Percentiles rank a stretch among this genome's conserved stretches.
These are phyloP conservation scores for Acacia crassicarpa DNA, from an alignment of 306 rosid species.

Conservation along the genomic window DNA sequence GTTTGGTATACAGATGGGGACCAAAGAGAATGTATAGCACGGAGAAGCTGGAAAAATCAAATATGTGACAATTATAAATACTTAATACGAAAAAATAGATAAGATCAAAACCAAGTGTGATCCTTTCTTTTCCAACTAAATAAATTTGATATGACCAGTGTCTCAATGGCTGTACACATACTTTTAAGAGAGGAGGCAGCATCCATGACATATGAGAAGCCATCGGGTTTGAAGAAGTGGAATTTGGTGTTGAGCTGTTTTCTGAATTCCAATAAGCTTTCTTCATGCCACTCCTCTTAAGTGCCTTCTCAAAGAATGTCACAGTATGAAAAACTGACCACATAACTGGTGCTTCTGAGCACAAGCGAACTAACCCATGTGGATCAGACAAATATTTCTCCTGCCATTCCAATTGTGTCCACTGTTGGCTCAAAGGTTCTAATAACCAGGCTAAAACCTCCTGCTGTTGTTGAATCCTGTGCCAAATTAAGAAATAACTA, in stretches of 20 bases:
- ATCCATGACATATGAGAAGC: slow-evolving; percentile 93
- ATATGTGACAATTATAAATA: slow-evolving; percentile 25
- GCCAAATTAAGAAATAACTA: slow-evolving; percentile 36
- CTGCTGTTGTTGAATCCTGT: slow-evolving; percentile 93
- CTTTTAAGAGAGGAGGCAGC: slow-evolving; percentile 93
- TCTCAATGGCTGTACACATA: slow-evolving; percentile 41
- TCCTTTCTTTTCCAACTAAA: slow-evolving; percentile 25
- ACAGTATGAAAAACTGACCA: slow-evolving; percentile 89
- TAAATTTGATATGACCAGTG: slow-evolving; percentile 16
- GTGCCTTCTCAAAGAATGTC: slow-evolving; percentile 97
- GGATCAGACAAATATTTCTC: slow-evolving; percentile 86
- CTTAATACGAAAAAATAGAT: slow-evolving; percentile 2
- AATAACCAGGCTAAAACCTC: slow-evolving; percentile 94
- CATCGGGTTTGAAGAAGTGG: slow-evolving; percentile 70
- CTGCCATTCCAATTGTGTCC: slow-evolving; percentile 93
- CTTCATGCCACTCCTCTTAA: slow-evolving; percentile 91
- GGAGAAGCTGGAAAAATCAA: slow-evolving; percentile 77
- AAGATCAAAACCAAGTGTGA: slow-evolving; percentile 20
- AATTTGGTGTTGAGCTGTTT: slow-evolving; percentile 50
- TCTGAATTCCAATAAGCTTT: slow-evolving; percentile 60
- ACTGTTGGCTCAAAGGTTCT: slow-evolving; percentile 86
- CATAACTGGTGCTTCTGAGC: slow-evolving; percentile 74
- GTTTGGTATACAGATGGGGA: slow-evolving; percentile 68
- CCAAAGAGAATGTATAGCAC: slow-evolving; percentile 87
- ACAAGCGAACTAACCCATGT: slow-evolving; percentile 70